Percentiles rank a stretch among this genome's conserved stretches.
phyloP scores from a whole-genome alignment of 805 yeast genomes.

The Grigorovia yakushimaensis region DNA sequence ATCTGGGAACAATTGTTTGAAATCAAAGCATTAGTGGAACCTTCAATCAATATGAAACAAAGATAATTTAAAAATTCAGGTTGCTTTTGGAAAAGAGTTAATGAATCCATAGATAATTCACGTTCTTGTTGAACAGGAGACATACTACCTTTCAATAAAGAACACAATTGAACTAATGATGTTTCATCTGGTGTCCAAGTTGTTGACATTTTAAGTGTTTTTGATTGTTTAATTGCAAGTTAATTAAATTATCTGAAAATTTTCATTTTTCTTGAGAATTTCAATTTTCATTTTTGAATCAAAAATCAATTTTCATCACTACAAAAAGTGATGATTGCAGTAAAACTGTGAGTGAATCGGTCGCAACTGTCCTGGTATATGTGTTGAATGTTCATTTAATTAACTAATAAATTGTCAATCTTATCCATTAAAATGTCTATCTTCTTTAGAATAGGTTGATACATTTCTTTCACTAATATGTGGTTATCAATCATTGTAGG shows the following conservation, averaged over 20 bases:
- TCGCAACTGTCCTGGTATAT: background rate
- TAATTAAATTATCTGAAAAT: background rate
- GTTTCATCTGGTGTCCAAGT: conserved; percentile 60
- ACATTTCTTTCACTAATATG: conserved; percentile 38
- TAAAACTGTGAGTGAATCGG: too few species aligned
- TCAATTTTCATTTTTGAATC: background rate
- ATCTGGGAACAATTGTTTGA: conserved; percentile 11
- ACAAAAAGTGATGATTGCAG: too few species aligned
- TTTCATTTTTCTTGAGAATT: background rate
- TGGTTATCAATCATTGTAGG: background rate
- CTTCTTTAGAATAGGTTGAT: conserved; percentile 47
- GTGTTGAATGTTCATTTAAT: background rate
- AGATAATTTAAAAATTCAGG: conserved; percentile 79
- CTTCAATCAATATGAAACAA: conserved; percentile 56
- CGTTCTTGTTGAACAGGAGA: conserved; percentile 49
- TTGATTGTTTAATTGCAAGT: background rate
- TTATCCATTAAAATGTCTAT: conserved; percentile 30
- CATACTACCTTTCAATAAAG: conserved; percentile 61
- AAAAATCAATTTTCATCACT: background rate
- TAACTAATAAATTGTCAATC: conserved; percentile 9
- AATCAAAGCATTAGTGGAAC: conserved; percentile 36
- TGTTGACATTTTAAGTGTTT: conserved; percentile 1
- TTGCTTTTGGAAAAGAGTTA: conserved; percentile 57
- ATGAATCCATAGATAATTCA: conserved; percentile 59
- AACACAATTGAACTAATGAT: conserved; percentile 53